phyloP scores from a whole-genome alignment of 2,329 filamentous ascomycete species.

The Plenodomus tracheiphilus region DNA sequence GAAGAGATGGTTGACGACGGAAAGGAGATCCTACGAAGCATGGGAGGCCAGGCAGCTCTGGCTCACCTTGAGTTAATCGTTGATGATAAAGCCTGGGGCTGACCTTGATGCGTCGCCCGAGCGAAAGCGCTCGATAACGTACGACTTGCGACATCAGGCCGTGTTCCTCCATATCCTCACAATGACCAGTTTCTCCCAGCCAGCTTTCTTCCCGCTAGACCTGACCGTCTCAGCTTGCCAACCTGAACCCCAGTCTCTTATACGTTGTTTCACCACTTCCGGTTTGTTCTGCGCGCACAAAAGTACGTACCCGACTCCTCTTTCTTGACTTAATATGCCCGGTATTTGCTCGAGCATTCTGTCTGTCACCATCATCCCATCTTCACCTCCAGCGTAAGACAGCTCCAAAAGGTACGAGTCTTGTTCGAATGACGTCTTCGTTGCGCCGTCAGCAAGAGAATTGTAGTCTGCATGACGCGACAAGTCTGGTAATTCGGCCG shows the following conservation, averaged over 20 bases:
- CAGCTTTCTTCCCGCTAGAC: slow-evolving; percentile 81
- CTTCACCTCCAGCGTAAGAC: slow-evolving; percentile 83
- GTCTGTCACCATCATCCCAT: slow-evolving; percentile 94
- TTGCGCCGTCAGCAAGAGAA: slow-evolving; percentile 20
- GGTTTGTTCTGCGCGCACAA: slow-evolving; percentile 91
- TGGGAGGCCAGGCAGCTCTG: slow-evolving; percentile 20
- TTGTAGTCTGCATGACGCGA: slow-evolving; percentile 45
- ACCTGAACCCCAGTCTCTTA: slow-evolving; percentile 59
- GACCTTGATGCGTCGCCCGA: neutral
- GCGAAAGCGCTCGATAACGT: neutral
- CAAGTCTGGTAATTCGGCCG: slow-evolving; percentile 71
- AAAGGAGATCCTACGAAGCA: slow-evolving; percentile 14
- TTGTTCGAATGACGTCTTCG: slow-evolving; percentile 64
- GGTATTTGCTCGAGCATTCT: slow-evolving; percentile 73
- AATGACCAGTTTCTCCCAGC: slow-evolving; percentile 93
- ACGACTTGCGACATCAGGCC: no score
- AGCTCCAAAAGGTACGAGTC: slow-evolving; percentile 83
- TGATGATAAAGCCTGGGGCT: slow-evolving; percentile 1
- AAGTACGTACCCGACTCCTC: slow-evolving; percentile 85
- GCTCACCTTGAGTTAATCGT: slow-evolving; percentile 25
- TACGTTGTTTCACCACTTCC: slow-evolving; percentile 67
- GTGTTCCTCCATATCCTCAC: slow-evolving; percentile 74
- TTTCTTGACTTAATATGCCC: slow-evolving; percentile 59
- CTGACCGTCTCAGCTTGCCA: slow-evolving; percentile 82
- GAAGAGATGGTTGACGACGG: slow-evolving; percentile 16